Conservation (phyloP, 1,284 basidiomycete species). For the Puccinia hordei region DNA sequence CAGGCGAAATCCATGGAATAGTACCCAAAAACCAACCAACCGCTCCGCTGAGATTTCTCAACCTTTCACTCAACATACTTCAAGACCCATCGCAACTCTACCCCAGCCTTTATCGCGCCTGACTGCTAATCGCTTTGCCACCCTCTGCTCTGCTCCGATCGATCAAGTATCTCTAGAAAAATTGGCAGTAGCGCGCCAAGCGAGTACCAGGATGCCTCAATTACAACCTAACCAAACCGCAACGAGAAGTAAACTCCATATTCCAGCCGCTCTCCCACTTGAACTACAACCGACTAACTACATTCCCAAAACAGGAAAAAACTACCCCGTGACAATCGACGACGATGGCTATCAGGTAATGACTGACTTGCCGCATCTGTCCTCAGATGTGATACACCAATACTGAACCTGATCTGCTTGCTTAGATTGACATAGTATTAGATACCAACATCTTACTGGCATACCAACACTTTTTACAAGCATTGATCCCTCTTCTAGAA, state of each 20-base stretch:
- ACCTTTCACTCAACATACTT: background rate
- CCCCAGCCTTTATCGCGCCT: background rate
- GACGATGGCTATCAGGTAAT: background rate
- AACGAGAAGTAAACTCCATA: background rate
- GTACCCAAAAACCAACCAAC: background rate
- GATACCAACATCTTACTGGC: constrained; percentile 41
- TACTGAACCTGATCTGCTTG: background rate
- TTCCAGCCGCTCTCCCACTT: background rate
- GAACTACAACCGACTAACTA: background rate
- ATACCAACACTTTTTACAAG: constrained; percentile 25
- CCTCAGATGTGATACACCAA: background rate
- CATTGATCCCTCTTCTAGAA: constrained; percentile 5
- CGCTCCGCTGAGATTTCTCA: background rate
- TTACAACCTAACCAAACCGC: background rate
- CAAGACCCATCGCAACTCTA: constrained; percentile 2
- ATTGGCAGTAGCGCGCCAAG: background rate
- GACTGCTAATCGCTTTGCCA: background rate
- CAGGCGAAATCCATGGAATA: constrained; percentile 3
- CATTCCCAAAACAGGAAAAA: background rate
- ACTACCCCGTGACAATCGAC: background rate
- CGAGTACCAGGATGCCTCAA: background rate
- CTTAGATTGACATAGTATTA: constrained; percentile 28
- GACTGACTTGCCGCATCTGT: background rate
- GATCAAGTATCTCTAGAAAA: background rate
- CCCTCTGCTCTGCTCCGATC: background rate